These are phyloP conservation scores for Yueomyces sinensis DNA, from an alignment of 805 yeast genomes.

Conservation along the genomic window DNA sequence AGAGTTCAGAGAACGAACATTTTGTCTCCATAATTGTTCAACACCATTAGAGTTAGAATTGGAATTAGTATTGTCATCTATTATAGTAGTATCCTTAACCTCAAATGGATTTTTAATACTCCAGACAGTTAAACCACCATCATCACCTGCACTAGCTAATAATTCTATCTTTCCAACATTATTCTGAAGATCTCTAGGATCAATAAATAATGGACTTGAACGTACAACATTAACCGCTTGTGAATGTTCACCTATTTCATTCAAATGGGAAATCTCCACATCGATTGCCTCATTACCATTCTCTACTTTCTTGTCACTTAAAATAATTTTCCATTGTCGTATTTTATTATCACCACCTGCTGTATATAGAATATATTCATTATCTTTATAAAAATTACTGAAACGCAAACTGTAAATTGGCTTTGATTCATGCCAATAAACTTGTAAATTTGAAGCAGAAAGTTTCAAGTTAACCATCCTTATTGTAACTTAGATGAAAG, in stretches of 20 bases:
- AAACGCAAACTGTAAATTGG: constrained; percentile 57
- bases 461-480: not conserved
- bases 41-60: constrained; percentile 31
- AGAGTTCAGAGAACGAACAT: constrained; percentile 29
- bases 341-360: constrained; percentile 93
- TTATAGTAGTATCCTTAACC: no score
- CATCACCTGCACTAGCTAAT: constrained; percentile 38
- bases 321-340: constrained; percentile 37
- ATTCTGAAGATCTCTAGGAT: no score
- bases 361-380: constrained; percentile 48
- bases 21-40: constrained; percentile 52
- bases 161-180: not conserved
- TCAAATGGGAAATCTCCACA: not conserved
- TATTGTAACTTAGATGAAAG: not conserved
- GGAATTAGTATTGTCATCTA: constrained; percentile 61
- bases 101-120: constrained; percentile 41
- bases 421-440: constrained; percentile 41
- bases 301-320: not conserved
- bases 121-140: constrained; percentile 46
- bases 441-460: constrained; percentile 20
- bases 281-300: constrained; percentile 5
- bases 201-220: constrained; percentile 26
- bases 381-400: constrained; percentile 32
- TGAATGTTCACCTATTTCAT: constrained; percentile 44
- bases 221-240: constrained; percentile 90